A percentile compares a stretch with the other conserved stretches of the same genome.
Conservation (phyloP, 2,329 filamentous ascomycete genomes). For the Aspergillus pseudotamarii region DNA sequence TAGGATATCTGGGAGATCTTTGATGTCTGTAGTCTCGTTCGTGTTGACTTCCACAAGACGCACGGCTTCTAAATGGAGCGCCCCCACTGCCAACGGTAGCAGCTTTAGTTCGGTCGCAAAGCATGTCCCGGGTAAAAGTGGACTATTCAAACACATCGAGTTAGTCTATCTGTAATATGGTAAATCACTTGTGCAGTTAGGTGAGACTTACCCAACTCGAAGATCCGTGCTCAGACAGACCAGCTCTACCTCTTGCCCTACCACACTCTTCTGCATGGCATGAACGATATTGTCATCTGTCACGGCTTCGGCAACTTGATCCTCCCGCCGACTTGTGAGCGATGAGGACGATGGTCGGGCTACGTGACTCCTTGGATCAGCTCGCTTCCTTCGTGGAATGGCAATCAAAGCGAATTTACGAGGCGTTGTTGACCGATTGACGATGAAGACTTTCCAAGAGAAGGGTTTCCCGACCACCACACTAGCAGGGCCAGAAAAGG, state of each 20-base stretch:
- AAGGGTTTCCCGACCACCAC: slow-evolving; percentile 58
- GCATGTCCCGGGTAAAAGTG: slow-evolving; percentile 57
- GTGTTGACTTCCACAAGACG: slow-evolving; percentile 59
- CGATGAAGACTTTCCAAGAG: slow-evolving; percentile 59
- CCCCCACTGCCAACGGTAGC: slow-evolving; percentile 53
- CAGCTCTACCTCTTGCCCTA: slow-evolving; percentile 54
- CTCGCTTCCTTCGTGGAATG: slow-evolving; percentile 52
- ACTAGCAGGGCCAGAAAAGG: slow-evolving; percentile 55
- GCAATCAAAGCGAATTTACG: slow-evolving; percentile 59
- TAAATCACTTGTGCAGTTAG: background rate
- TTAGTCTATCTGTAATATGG: slow-evolving; percentile 7
- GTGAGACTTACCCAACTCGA: slow-evolving; percentile 55
- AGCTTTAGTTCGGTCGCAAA: slow-evolving; percentile 60
- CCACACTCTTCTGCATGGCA: slow-evolving; percentile 55
- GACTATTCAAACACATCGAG: slow-evolving; percentile 37
- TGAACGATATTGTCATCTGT: slow-evolving; percentile 60
- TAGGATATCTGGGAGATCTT: slow-evolving; percentile 60
- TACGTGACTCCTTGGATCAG: slow-evolving; percentile 45
- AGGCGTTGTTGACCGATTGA: slow-evolving; percentile 58
- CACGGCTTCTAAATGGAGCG: slow-evolving; percentile 56
- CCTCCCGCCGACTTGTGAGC: slow-evolving; percentile 34
- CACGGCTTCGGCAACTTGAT: slow-evolving; percentile 54
- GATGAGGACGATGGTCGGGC: slow-evolving; percentile 52
- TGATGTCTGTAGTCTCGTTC: slow-evolving; percentile 58
- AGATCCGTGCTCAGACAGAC: slow-evolving; percentile 61